Percentiles rank a stretch among this genome's conserved stretches.
Conservation (phyloP, 345 rosid species). For the Euphorbia peplus region DNA sequence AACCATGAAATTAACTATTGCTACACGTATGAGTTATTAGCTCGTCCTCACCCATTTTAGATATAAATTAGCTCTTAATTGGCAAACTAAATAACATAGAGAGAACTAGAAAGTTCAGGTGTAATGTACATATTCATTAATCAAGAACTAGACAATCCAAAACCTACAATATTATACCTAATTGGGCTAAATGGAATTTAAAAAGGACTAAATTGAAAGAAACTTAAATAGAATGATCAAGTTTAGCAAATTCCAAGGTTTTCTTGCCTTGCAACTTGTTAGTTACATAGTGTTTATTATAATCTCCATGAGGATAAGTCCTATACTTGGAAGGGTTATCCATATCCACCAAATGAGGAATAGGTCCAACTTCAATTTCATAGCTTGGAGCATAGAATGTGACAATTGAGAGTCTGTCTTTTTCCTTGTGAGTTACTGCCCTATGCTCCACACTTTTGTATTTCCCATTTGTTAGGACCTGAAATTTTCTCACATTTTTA, state of each 20-base stretch:
- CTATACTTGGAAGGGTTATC: constrained; percentile 78
- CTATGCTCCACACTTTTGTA: constrained; percentile 96
- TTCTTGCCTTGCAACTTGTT: constrained; percentile 88
- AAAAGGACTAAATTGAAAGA: no score
- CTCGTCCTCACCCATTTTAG: no score
- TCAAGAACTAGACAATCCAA: no score
- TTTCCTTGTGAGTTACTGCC: constrained; percentile 71
- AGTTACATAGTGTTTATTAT: constrained; percentile 75
- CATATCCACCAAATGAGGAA: constrained; percentile 66
- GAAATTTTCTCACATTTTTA: neutral
- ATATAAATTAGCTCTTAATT: no score
- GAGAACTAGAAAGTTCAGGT: no score
- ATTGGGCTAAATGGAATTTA: no score
- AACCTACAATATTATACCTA: no score
- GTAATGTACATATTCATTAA: no score
- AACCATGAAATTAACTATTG: no score
- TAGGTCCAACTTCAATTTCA: constrained; percentile 74
- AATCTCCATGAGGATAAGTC: constrained; percentile 87
- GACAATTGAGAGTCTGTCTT: constrained; percentile 82
- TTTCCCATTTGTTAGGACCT: constrained; percentile 93
- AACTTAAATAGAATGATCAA: constrained; percentile 27
- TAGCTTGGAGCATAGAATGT: constrained; percentile 96
- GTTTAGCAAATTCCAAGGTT: constrained; percentile 80
- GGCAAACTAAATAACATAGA: no score
- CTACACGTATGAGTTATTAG: no score